Percentiles rank a stretch among this genome's conserved stretches.
These are phyloP conservation scores for Hysterangium stoloniferum DNA, from an alignment of 768 basidiomycete species.

Conservation along the genomic window DNA sequence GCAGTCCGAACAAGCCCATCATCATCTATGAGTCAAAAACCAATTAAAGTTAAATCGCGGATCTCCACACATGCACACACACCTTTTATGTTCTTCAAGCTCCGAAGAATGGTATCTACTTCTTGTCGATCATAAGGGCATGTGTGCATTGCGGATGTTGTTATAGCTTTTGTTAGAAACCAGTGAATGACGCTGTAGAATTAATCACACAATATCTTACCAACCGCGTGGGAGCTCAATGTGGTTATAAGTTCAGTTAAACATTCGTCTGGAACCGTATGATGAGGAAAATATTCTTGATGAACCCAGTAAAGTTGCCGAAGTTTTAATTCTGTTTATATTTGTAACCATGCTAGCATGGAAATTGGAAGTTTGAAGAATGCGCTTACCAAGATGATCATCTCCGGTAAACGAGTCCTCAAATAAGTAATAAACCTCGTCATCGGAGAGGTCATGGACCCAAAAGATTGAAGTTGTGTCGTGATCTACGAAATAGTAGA, in stretches of 20 bases:
- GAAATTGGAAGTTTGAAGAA: too few relatives aligned
- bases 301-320: slow-evolving; percentile 51
- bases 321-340: background rate
- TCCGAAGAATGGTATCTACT: slow-evolving; percentile 39
- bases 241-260: slow-evolving; percentile 40
- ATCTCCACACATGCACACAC: slow-evolving; percentile 10
- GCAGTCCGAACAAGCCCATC: too few relatives aligned
- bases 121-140: slow-evolving; percentile 46
- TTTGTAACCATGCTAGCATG: background rate
- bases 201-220: slow-evolving; percentile 29
- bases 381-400: slow-evolving; percentile 5
- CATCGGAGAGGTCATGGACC: slow-evolving; percentile 38
- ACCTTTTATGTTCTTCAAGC: slow-evolving; percentile 41
- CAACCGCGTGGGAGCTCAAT: slow-evolving; percentile 47
- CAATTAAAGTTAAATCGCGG: too few relatives aligned
- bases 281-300: slow-evolving; percentile 58
- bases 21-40: slow-evolving; percentile 1
- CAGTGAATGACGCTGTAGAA: too few relatives aligned
- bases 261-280: slow-evolving; percentile 22
- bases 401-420: background rate
- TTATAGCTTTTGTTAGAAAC: too few relatives aligned
- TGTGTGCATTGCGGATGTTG: slow-evolving; percentile 52
- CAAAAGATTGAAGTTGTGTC: slow-evolving; percentile 41
- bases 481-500: slow-evolving; percentile 54
- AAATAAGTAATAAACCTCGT: background rate